phyloP scores from a whole-genome alignment of 139 green algal species.

The Chlorella sp. region DNA sequence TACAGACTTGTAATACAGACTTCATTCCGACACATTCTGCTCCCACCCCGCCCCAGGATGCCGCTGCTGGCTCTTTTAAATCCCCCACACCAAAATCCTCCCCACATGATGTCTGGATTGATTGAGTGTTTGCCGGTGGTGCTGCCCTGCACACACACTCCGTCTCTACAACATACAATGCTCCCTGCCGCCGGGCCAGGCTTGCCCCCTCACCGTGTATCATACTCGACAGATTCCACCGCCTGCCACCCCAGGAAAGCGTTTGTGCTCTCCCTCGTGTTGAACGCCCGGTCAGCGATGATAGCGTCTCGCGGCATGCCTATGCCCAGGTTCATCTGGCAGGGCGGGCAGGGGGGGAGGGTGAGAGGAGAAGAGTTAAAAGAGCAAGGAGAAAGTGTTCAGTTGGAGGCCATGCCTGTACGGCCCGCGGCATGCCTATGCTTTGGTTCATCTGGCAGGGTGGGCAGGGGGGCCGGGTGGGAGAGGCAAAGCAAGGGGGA shows the following conservation, averaged over 20 bases:
- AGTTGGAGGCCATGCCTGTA: background rate
- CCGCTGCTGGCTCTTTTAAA: no score
- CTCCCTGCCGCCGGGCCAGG: no score
- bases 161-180: background rate
- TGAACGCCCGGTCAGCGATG: slow-evolving; percentile 43
- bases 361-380: background rate
- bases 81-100: no score
- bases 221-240: slow-evolving; percentile 38
- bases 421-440: background rate
- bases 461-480: no score
- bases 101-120: no score
- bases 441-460: background rate
- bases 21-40: no score
- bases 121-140: no score
- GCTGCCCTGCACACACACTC: no score
- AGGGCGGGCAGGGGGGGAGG: background rate
- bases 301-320: slow-evolving; percentile 48
- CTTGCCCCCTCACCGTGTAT: slow-evolving; percentile 2
- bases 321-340: slow-evolving; percentile 35
- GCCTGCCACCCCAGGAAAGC: slow-evolving; percentile 29
- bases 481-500: no score
- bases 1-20: no score
- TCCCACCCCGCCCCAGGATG: no score
- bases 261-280: slow-evolving; percentile 33
- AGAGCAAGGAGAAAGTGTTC: background rate